Evolutionary conservation across 2,329 filamentous ascomycete genomes (phyloP).

Genomic region (Akanthomyces muscarius): DNA sequence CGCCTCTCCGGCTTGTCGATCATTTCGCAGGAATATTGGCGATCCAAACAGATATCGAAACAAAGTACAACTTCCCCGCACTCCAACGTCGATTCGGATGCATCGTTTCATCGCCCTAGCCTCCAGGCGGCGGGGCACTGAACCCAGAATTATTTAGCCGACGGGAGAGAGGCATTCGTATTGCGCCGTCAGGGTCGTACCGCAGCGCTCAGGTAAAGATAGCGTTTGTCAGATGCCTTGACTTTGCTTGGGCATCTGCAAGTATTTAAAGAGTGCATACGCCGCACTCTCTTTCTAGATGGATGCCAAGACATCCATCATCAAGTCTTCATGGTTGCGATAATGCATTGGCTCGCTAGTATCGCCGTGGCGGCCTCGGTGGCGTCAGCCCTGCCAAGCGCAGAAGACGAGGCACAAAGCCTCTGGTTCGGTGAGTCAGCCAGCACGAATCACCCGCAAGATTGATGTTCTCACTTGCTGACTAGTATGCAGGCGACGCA

Average conservation of each 20-base stretch:
- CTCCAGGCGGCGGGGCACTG: neutral
- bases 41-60: neutral
- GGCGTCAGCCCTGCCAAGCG: constrained; percentile 5
- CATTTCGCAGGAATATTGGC: neutral
- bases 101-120: neutral
- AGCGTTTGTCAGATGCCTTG: neutral
- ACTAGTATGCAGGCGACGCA: neutral
- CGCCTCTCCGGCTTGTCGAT: neutral
- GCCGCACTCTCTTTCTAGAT: neutral
- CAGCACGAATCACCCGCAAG: too few relatives aligned
- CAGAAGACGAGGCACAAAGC: neutral
- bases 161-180: neutral
- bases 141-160: neutral
- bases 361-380: constrained; percentile 1
- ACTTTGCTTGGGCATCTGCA: neutral
- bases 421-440: neutral
- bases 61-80: constrained; percentile 1
- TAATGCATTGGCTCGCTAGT: constrained; percentile 6
- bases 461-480: too few relatives aligned
- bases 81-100: neutral
- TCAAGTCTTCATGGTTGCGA: neutral
- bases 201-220: neutral
- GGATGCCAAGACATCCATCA: neutral
- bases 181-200: neutral
- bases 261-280: neutral